Evolutionary conservation across 345 rosid genomes (phyloP).

Genomic region (Limnanthes douglasii): DNA sequence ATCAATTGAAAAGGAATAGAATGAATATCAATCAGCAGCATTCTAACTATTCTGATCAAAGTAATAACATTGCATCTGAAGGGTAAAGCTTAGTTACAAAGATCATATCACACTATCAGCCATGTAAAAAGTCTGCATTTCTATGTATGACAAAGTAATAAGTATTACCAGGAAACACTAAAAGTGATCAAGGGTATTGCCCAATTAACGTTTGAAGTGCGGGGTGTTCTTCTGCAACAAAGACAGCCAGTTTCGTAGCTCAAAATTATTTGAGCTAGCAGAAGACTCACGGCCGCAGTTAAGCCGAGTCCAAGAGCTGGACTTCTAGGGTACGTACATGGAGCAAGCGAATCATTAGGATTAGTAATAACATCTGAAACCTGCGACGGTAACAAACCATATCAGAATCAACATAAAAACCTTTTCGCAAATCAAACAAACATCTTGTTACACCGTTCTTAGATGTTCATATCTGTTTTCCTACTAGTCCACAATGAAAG

Average conservation of each 20-base stretch:
- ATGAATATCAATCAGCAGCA: background rate
- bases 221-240: slow-evolving; percentile 51
- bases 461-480: no score
- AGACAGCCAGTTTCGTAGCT: slow-evolving; percentile 57
- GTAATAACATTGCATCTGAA: background rate
- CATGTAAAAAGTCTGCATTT: no score
- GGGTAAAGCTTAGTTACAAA: background rate
- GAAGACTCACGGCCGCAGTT: slow-evolving; percentile 45
- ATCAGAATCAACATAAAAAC: no score
- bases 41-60: background rate
- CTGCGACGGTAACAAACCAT: slow-evolving; percentile 19
- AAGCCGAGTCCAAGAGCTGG: slow-evolving; percentile 63
- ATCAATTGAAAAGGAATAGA: background rate
- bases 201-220: slow-evolving; percentile 49
- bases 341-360: slow-evolving; percentile 20
- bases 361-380: slow-evolving; percentile 39
- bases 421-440: no score
- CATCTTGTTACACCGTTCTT: no score
- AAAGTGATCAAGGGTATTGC: slow-evolving; percentile 46
- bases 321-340: slow-evolving; percentile 56
- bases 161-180: slow-evolving; percentile 61
- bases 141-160: no score
- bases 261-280: slow-evolving; percentile 48
- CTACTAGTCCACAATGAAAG: no score
- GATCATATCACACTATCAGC: no score